Base-by-base conservation (phyloP, 192 early-diverging fungal species). In the Coemansia erecta region DNA sequence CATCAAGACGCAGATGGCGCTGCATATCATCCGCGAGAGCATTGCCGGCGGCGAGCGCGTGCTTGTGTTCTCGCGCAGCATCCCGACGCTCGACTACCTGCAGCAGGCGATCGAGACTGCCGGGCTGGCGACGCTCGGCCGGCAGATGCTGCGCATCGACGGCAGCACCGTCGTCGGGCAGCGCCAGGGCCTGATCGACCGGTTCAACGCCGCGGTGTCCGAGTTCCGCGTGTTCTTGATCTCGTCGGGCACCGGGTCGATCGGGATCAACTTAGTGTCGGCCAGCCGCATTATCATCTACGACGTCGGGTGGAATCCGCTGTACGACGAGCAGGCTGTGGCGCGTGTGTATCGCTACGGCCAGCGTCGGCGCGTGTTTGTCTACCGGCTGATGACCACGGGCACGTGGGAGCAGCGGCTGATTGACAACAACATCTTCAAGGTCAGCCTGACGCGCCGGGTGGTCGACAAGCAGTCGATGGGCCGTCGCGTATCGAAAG, bases 251-350 rank as follows among this genome's bases (percentile, higher is more conserved):
- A 72, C 72, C 0, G 82, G 73, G 10, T 79, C 75, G 17, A 70
- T 88, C 39, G 88, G 87, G 11, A 63, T 89, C 15, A 93, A 91
- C 56, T 60, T 91, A n/a, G 67, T 81, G 3, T 76, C 81, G 0
- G 91, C 91, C 13, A 93, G 78, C 57, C 81, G 89, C 4, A 84
- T 93, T 6, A 73, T 93, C 15, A 56, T 93, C 13, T 74, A 85
- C 56, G 91, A 92, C 59, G 66, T 84, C 23, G 89, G 88, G 39
- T 93, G 90, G 90, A 93, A 92, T 50, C 91, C 91, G 19, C 85
- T 84, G 33, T 77, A 77, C 43, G 87, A 89, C 57, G 85, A 92
- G 45, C 90, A 92, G 70, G 86, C 87, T 3, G 81, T 92, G 28
- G 90, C 86, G 0, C 72, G 88, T 24, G 82, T 80, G 9, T 87